Evolutionary conservation across 2,329 filamentous ascomycete species (phyloP).

Genomic region (Hypoxylon sp.): DNA sequence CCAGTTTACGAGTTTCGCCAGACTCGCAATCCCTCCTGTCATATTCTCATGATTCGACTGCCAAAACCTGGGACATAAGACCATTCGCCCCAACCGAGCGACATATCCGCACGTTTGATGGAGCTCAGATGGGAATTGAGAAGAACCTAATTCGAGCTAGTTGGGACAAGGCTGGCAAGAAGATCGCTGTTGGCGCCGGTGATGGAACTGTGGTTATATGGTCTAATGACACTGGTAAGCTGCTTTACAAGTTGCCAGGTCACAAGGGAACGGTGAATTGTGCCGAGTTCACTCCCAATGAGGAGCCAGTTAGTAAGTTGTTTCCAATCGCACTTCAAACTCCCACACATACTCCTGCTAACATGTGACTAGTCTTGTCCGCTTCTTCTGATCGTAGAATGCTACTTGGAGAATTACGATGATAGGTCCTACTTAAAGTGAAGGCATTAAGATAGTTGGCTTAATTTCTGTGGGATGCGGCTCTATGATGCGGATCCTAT

Average conservation of each 20-base stretch:
- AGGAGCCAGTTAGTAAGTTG: constrained; percentile 88
- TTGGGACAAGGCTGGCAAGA: constrained; percentile 90
- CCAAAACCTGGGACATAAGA: constrained; percentile 94
- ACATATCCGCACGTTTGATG: constrained; percentile 89
- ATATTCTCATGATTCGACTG: constrained; percentile 94
- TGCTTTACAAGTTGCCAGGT: constrained; percentile 94
- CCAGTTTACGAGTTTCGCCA: constrained; percentile 90
- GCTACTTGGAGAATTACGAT: constrained; percentile 84
- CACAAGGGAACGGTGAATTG: constrained; percentile 97
- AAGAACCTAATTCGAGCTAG: constrained; percentile 92
- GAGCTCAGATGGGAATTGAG: constrained; percentile 88
- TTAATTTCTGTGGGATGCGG: background rate
- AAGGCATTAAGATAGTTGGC: constrained; percentile 11
- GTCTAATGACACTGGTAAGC: constrained; percentile 89
- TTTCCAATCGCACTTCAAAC: background rate
- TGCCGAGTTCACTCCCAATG: constrained; percentile 87
- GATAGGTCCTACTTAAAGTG: constrained; percentile 53
- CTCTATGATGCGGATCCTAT: background rate
- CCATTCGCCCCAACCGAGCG: constrained; percentile 93
- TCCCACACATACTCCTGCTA: constrained; percentile 49
- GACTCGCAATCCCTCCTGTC: constrained; percentile 92
- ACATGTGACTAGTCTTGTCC: constrained; percentile 80
- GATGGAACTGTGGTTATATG: constrained; percentile 93
- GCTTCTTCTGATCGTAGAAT: constrained; percentile 91
- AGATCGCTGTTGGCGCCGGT: constrained; percentile 88